phyloP scores from a whole-genome alignment of 1,284 basidiomycete genomes.

The Cryptococcus sp. region DNA sequence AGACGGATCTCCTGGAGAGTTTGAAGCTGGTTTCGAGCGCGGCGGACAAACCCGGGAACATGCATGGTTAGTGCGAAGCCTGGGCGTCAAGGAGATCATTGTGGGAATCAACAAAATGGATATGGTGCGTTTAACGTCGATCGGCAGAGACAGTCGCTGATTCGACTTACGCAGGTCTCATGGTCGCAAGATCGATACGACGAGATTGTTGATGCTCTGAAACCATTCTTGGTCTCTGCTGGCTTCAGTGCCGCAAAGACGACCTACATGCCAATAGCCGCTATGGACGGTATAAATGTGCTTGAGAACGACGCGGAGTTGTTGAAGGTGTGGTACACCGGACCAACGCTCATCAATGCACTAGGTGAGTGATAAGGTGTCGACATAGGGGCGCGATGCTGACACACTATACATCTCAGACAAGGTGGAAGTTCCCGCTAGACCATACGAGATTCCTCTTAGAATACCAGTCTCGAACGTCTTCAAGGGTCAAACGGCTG shows the following conservation, averaged over 20 bases:
- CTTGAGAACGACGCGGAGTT: slow-evolving; percentile 58
- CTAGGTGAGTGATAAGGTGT: slow-evolving; percentile 66
- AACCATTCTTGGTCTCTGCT: slow-evolving; percentile 79
- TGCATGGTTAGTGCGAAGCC: slow-evolving; percentile 83
- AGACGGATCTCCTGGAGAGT: slow-evolving; percentile 86
- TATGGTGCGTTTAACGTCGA: slow-evolving; percentile 59
- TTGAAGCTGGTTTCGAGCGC: slow-evolving; percentile 91
- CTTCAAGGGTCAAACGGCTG: slow-evolving; percentile 80
- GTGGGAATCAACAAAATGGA: slow-evolving; percentile 96
- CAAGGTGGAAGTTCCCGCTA: slow-evolving; percentile 73
- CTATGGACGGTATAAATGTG: slow-evolving; percentile 83
- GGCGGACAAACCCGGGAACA: slow-evolving; percentile 98
- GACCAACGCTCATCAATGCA: slow-evolving; percentile 79
- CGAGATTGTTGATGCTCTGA: slow-evolving; percentile 73
- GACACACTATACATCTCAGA: slow-evolving; percentile 58
- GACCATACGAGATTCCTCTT: slow-evolving; percentile 75
- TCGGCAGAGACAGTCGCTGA: slow-evolving; percentile 2
- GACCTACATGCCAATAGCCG: slow-evolving; percentile 84
- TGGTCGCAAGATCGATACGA: slow-evolving; percentile 84
- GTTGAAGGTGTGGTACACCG: slow-evolving; percentile 72
- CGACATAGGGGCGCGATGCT: too few relatives aligned
- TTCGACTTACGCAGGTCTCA: slow-evolving; percentile 62
- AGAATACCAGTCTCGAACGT: slow-evolving; percentile 93
- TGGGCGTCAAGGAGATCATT: slow-evolving; percentile 91
- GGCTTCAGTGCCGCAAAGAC: slow-evolving; percentile 81